Base-by-base conservation (phyloP, 441 rosid genomes). In the Euphorbia schlechtendalii region DNA sequence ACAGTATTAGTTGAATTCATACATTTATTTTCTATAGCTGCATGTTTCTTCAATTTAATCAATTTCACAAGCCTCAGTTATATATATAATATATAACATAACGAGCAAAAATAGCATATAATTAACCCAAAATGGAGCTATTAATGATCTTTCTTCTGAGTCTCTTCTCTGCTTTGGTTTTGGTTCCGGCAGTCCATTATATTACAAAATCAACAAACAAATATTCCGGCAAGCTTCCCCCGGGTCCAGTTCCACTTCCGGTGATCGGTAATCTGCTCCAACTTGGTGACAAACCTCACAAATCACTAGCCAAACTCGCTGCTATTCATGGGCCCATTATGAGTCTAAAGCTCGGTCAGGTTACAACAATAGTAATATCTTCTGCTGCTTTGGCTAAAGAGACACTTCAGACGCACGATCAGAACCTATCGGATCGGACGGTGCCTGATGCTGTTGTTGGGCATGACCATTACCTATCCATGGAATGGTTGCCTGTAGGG, bases 401-500 rank as follows among this genome's bases (percentile, higher is more conserved):
- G 17, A 32, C 12, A 0, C 60, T 56, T 3, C 60, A 57, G 18
- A 64, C 40, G 9, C 68, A 70, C 25, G 73, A 70, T 45, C 63
- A 14, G 2, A 20, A 24, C 20, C 38, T 70, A 38, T 64, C 64
- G 0, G 13, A 59, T 54, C 59, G 74, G 5, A 49, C 21, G 3
- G 46, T 59, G 21, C 10, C 17, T 13, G 55, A 27, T 20, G 69
- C 65, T 8, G 1, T 65, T 15, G 45, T 15, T 2, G 61, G 25
- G 0, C 57, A 28, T 3, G 30, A 43, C 25, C 61, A 65, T 24
- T 65, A 65, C 24, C 10, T 56, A 52, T 4, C 1, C 51, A 46
- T 1, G 28, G 49, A 8, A 34, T 71, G 36, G 74, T 4, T 71
- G 12, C 69, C 74, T 15, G 56, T 43, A 6, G 59, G 54, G 12